These are phyloP conservation scores for Penicillium italicum DNA, from an alignment of 2,329 filamentous ascomycete genomes.

Conservation along the genomic window DNA sequence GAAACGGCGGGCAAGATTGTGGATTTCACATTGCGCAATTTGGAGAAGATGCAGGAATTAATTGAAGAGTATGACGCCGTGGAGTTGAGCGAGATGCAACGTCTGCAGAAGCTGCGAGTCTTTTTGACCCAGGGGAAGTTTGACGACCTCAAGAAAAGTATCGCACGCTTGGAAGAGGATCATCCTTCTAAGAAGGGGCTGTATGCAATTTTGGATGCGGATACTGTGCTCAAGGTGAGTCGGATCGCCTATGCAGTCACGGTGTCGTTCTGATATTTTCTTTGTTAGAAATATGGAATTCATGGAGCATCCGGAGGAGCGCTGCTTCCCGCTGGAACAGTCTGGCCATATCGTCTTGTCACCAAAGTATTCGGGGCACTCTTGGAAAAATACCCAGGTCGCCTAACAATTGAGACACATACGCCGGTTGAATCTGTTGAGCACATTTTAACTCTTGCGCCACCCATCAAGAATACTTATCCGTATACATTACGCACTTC, in stretches of 20 bases:
- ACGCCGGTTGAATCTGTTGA: slow-evolving; percentile 29
- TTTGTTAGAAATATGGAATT: slow-evolving; percentile 19
- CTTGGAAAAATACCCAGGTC: slow-evolving; percentile 21
- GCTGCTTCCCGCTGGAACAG: slow-evolving; percentile 30
- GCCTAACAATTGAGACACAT: slow-evolving; percentile 32
- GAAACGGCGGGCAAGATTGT: slow-evolving; percentile 37
- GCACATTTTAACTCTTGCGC: slow-evolving; percentile 3
- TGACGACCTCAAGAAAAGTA: slow-evolving; percentile 18
- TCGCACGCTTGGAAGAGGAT: slow-evolving; percentile 22
- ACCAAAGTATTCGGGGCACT: slow-evolving; percentile 26
- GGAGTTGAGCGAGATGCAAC: slow-evolving; percentile 23
- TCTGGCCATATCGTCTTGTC: slow-evolving; percentile 40
- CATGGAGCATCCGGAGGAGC: slow-evolving; percentile 23
- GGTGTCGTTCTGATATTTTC: not conserved
- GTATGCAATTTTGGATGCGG: slow-evolving; percentile 23
- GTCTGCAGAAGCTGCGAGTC: slow-evolving; percentile 24
- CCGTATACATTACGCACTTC: slow-evolving; percentile 35
- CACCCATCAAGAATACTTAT: slow-evolving; percentile 7
- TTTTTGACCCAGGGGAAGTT: slow-evolving; percentile 23
- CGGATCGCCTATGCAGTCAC: not conserved
- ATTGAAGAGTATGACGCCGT: slow-evolving; percentile 33
- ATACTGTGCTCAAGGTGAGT: slow-evolving; percentile 13
- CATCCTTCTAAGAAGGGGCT: slow-evolving; percentile 22
- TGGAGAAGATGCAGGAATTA: slow-evolving; percentile 37
- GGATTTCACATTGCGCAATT: slow-evolving; percentile 38